Evolutionary conservation across 179 eudicot species (phyloP).

Genomic region (Heliamphora pulchella): DNA sequence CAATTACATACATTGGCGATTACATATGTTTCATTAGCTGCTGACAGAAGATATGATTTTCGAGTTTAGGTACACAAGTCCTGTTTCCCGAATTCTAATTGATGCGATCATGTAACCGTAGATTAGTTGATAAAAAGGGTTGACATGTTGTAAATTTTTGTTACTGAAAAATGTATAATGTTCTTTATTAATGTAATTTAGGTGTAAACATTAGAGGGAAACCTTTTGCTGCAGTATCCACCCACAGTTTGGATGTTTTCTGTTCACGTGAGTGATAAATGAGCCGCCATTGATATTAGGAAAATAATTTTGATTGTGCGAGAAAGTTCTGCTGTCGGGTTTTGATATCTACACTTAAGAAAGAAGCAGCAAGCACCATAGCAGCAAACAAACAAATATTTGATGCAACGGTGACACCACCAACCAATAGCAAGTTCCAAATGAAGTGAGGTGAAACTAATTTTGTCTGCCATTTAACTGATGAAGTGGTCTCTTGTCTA

Average conservation of each 20-base stretch:
- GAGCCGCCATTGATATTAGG: too few species aligned
- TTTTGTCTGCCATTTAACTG: too few species aligned
- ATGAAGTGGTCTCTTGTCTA: too few species aligned
- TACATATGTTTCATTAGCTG: neutral
- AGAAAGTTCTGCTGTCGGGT: too few species aligned
- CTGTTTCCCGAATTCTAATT: neutral
- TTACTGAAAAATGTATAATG: neutral
- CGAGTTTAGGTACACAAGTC: neutral
- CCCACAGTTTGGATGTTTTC: too few species aligned
- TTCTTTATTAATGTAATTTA: neutral
- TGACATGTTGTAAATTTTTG: neutral
- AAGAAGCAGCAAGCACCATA: neutral
- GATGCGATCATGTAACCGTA: neutral
- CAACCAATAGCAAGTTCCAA: too few species aligned
- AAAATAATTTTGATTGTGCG: too few species aligned
- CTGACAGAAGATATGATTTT: neutral
- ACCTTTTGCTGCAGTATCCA: neutral
- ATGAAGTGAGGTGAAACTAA: too few species aligned
- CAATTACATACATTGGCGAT: neutral
- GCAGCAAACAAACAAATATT: too few species aligned
- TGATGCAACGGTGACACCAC: too few species aligned
- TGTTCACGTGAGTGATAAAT: too few species aligned
- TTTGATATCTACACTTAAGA: too few species aligned
- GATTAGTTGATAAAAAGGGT: neutral
- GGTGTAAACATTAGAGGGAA: neutral